These are phyloP conservation scores for Plasmopara viticola DNA, from an alignment of 352 stramenopile genomes.

Conservation along the genomic window DNA sequence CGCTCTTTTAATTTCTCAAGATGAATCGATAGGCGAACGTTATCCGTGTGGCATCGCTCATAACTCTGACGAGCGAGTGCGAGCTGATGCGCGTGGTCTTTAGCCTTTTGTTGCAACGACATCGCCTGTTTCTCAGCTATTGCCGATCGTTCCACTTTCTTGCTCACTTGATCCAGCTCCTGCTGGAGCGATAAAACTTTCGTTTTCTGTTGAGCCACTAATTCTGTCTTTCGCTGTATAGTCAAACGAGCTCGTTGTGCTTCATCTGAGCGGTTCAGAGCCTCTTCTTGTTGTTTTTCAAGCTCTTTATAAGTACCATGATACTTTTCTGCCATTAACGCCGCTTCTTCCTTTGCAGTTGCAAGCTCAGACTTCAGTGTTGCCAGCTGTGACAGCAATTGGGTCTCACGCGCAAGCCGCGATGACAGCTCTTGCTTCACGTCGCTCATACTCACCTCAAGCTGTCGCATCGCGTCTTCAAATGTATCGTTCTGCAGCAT, in stretches of 20 bases:
- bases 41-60: conserved; percentile 23
- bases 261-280: conserved; percentile 21
- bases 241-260: conserved; percentile 25
- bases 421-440: conserved; percentile 31
- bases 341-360: conserved; percentile 25
- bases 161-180: conserved; percentile 21
- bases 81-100: conserved; percentile 34
- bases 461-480: conserved; percentile 31
- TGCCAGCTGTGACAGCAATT: conserved; percentile 19
- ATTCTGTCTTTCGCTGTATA: conserved; percentile 44
- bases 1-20: conserved; percentile 33
- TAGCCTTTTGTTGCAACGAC: conserved; percentile 29
- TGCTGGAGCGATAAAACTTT: conserved; percentile 23
- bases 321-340: conserved; percentile 31
- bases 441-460: conserved; percentile 36
- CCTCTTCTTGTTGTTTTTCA: conserved; percentile 21
- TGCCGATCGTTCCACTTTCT: conserved; percentile 22
- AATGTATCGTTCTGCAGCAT: conserved; percentile 42
- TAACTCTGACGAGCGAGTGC: conserved; percentile 32
- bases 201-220: conserved; percentile 35
- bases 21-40: conserved; percentile 29
- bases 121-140: conserved; percentile 22
- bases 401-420: conserved; percentile 24
- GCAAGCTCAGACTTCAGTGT: conserved; percentile 27
- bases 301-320: conserved; percentile 24